Evolutionary conservation across 2,329 filamentous ascomycete genomes (phyloP).

Genomic region (Bipolaris oryzae): DNA sequence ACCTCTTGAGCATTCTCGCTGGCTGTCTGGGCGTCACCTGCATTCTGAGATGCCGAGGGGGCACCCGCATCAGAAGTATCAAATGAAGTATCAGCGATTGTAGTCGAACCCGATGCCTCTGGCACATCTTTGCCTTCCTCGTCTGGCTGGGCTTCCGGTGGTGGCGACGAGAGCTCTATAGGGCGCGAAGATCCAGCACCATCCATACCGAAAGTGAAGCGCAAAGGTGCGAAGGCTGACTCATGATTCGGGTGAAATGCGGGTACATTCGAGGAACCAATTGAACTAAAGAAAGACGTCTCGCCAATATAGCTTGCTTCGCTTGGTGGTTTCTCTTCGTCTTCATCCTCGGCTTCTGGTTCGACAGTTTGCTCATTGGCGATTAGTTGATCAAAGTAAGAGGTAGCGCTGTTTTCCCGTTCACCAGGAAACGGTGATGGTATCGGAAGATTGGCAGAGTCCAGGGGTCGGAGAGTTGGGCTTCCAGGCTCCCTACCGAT

Average conservation of each 20-base stretch:
- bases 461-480: slow-evolving; percentile 41
- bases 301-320: slow-evolving; percentile 38
- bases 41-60: background rate
- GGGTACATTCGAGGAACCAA: slow-evolving; percentile 32
- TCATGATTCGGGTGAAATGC: slow-evolving; percentile 39
- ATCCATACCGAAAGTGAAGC: slow-evolving; percentile 47
- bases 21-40: background rate
- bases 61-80: slow-evolving; percentile 11
- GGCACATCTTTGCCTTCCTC: background rate
- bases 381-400: slow-evolving; percentile 38
- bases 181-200: slow-evolving; percentile 33
- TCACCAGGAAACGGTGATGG: slow-evolving; percentile 48
- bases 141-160: slow-evolving; percentile 13
- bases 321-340: slow-evolving; percentile 17
- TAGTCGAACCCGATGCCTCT: background rate
- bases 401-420: slow-evolving; percentile 24
- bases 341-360: slow-evolving; percentile 2
- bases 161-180: slow-evolving; percentile 26
- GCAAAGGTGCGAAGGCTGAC: slow-evolving; percentile 44
- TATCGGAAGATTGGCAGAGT: slow-evolving; percentile 46
- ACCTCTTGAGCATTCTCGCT: background rate
- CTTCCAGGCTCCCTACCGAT: slow-evolving; percentile 43
- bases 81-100: background rate
- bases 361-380: slow-evolving; percentile 5
- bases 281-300: slow-evolving; percentile 44